Conservation (phyloP, 192 early-diverging fungal species). For the Coemansia sp. region DNA sequence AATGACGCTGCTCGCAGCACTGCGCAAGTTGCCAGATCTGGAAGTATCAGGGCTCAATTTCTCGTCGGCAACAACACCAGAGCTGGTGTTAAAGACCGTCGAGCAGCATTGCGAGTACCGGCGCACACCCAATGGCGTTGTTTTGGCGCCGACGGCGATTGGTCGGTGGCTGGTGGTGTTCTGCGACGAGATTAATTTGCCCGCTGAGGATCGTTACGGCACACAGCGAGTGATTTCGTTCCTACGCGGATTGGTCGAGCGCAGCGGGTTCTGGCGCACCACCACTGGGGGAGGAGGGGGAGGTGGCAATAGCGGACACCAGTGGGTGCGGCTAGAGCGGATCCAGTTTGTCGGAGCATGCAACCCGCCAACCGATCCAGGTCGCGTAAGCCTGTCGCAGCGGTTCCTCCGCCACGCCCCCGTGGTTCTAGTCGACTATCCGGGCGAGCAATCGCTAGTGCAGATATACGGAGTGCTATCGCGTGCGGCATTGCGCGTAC, state of each 20-base stretch:
- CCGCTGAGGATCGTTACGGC: slow-evolving; percentile 94
- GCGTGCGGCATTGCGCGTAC: slow-evolving; percentile 92
- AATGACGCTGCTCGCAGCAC: slow-evolving; percentile 96
- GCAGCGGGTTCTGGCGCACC: slow-evolving; percentile 96
- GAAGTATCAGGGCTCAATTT: slow-evolving; percentile 99
- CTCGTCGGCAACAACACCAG: slow-evolving; percentile 96
- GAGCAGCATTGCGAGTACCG: slow-evolving; percentile 99
- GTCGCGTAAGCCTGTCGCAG: slow-evolving; percentile 93
- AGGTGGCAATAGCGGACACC: no score
- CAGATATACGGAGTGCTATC: slow-evolving; percentile 97
- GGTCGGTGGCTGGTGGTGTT: slow-evolving; percentile 98
- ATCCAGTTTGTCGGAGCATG: slow-evolving; percentile 99
- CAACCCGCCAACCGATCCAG: slow-evolving; percentile 99
- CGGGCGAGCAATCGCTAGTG: slow-evolving; percentile 85
- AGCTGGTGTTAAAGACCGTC: slow-evolving; percentile 92
- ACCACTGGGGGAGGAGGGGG: no score
- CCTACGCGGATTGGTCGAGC: slow-evolving; percentile 92
- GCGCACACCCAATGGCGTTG: slow-evolving; percentile 89
- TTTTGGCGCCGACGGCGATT: slow-evolving; percentile 79
- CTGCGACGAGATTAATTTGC: slow-evolving; percentile 99
- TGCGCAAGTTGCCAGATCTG: slow-evolving; percentile 92
- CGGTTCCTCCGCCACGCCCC: slow-evolving; percentile 98
- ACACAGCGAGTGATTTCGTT: slow-evolving; percentile 99
- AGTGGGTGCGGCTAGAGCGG: slow-evolving; percentile 95
- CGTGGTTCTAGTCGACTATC: slow-evolving; percentile 98